Percentiles rank a stretch among this genome's conserved stretches.
Conservation (phyloP, 2,329 filamentous ascomycete species). For the Fonsecaea erecta region DNA sequence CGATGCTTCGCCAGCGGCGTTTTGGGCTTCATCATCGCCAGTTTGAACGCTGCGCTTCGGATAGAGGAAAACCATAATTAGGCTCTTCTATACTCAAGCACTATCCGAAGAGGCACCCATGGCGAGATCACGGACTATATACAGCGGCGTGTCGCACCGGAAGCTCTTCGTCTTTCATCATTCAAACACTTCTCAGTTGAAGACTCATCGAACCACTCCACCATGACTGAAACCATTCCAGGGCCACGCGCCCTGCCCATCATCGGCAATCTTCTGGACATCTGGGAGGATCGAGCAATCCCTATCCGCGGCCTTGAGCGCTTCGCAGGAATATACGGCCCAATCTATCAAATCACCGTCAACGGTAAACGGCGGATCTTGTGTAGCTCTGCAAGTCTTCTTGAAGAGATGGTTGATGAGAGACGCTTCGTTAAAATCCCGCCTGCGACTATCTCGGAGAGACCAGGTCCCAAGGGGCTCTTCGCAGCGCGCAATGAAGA, state of each 20-base stretch:
- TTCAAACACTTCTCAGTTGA: not conserved
- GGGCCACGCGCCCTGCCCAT: constrained; percentile 24
- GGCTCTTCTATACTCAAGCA: not conserved
- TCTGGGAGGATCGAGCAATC: constrained; percentile 24
- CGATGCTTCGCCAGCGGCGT: too few species aligned
- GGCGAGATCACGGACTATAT: not conserved
- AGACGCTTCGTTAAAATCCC: constrained; percentile 67
- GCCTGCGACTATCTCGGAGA: constrained; percentile 54
- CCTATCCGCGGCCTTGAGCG: constrained; percentile 19
- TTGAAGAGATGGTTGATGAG: constrained; percentile 69
- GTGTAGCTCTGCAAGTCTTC: constrained; percentile 58
- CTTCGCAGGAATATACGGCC: constrained; percentile 45
- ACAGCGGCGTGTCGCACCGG: not conserved
- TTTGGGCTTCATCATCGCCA: not conserved
- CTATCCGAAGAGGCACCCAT: not conserved
- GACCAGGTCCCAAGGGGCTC: constrained; percentile 67
- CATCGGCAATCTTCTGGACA: constrained; percentile 27
- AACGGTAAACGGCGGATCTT: constrained; percentile 57
- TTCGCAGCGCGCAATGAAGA: constrained; percentile 60
- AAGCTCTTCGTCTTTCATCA: not conserved
- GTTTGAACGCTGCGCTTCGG: not conserved
- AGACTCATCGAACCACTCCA: not conserved
- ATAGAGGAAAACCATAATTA: not conserved
- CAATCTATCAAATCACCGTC: constrained; percentile 63
- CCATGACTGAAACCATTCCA: constrained; percentile 30